phyloP scores from a whole-genome alignment of 441 rosid genomes.

The Hura crepitans region DNA sequence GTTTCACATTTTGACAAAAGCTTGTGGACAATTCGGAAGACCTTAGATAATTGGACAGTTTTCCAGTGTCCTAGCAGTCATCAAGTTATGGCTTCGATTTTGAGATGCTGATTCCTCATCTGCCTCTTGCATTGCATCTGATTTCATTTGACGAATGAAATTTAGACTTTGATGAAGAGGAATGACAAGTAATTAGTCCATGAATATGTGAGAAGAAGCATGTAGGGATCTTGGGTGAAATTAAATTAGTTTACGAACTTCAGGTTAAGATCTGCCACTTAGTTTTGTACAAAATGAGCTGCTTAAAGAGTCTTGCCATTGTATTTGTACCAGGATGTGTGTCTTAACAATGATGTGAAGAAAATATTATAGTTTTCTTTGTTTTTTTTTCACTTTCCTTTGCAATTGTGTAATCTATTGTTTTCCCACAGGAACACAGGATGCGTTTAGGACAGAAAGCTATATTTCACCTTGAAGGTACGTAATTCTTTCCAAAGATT shows the following conservation, averaged over 20 bases:
- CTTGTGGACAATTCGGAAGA: neutral
- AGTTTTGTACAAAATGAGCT: too few relatives aligned
- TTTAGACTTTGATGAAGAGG: too few relatives aligned
- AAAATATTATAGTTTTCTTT: neutral
- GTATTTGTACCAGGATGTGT: too few relatives aligned
- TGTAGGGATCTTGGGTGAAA: too few relatives aligned
- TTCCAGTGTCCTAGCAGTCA: neutral
- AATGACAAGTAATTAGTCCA: too few relatives aligned
- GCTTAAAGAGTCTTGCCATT: too few relatives aligned
- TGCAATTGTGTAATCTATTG: neutral
- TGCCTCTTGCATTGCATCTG: neutral
- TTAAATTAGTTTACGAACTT: too few relatives aligned
- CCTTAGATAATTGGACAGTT: neutral
- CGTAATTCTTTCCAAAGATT: slow-evolving; percentile 12
- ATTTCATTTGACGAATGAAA: too few relatives aligned
- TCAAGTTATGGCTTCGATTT: neutral
- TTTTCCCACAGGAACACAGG: slow-evolving; percentile 68
- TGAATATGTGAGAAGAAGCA: too few relatives aligned
- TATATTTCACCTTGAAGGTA: slow-evolving; percentile 96
- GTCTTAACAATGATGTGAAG: neutral
- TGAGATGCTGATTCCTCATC: neutral
- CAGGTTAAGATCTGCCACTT: too few relatives aligned
- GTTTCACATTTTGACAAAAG: neutral
- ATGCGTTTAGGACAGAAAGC: slow-evolving; percentile 87
- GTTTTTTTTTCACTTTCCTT: neutral